These are phyloP conservation scores for Candida railenensis DNA, from an alignment of 805 yeast genomes.

Conservation along the genomic window DNA sequence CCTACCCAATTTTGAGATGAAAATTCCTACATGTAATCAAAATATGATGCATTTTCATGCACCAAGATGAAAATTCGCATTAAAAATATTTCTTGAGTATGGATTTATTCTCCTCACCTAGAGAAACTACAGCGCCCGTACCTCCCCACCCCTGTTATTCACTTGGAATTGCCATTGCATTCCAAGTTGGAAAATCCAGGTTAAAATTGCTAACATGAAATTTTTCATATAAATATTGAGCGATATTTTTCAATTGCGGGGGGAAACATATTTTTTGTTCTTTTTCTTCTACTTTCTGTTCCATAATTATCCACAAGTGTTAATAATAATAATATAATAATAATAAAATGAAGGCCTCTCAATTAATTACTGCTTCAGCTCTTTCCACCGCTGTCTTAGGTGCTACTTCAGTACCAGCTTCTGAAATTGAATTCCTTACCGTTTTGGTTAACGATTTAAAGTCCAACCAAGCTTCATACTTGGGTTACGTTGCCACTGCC, in stretches of 20 bases:
- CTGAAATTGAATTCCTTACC: conserved; percentile 11
- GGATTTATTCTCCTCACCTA: neutral
- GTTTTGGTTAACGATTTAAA: conserved; percentile 12
- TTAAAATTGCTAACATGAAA: too few relatives aligned
- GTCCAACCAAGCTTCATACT: conserved; percentile 9
- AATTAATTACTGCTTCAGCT: neutral
- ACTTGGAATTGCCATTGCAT: too few relatives aligned
- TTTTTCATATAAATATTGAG: neutral
- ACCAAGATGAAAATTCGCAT: neutral
- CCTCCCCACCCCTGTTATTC: neutral
- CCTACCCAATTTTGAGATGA: neutral
- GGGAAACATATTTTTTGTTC: neutral
- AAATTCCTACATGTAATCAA: neutral
- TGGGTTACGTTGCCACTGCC: conserved; percentile 1
- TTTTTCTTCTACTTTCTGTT: neutral
- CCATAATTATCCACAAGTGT: neutral
- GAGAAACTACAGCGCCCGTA: neutral
- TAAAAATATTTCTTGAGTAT: neutral
- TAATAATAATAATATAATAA: too few relatives aligned
- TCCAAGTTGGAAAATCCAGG: too few relatives aligned
- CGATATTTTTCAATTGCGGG: neutral
- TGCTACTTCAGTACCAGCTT: too few relatives aligned
- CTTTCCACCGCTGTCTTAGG: neutral
- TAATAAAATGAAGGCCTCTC: conserved; percentile 1
- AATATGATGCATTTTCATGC: neutral